Evolutionary conservation across 345 rosid species (phyloP).

Genomic region (Physaria fendleri): DNA sequence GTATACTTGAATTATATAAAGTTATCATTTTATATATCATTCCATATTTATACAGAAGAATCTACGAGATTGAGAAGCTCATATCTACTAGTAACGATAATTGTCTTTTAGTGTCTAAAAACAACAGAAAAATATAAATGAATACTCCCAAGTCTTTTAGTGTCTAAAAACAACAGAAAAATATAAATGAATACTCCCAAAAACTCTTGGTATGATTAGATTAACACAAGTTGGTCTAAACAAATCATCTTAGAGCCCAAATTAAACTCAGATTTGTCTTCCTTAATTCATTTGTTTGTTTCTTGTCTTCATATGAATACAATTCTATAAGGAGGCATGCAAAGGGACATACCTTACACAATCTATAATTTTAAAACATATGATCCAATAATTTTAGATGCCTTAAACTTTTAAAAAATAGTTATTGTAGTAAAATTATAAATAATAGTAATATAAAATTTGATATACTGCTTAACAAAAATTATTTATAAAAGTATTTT

Average conservation of each 20-base stretch:
- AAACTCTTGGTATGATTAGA: background rate
- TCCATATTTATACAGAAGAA: too few relatives aligned
- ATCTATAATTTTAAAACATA: background rate
- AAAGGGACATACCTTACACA: slow-evolving; percentile 20
- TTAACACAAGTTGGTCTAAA: slow-evolving; percentile 1
- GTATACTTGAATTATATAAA: too few relatives aligned
- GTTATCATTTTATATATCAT: too few relatives aligned
- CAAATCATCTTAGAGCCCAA: background rate
- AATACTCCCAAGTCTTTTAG: slow-evolving; percentile 7
- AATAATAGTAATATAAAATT: too few relatives aligned
- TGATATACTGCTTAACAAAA: too few relatives aligned
- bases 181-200: slow-evolving; percentile 9
- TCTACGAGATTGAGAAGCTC: too few relatives aligned
- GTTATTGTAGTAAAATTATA: too few relatives aligned
- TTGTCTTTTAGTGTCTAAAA: background rate
- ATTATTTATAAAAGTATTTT: too few relatives aligned
- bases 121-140: background rate
- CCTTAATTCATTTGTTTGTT: background rate
- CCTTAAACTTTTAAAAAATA: too few relatives aligned
- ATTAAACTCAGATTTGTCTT: slow-evolving; percentile 14
- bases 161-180: background rate
- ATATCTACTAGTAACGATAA: too few relatives aligned
- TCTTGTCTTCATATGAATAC: slow-evolving; percentile 16
- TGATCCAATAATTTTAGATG: too few relatives aligned
- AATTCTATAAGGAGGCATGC: background rate